These are phyloP conservation scores for Rhodocollybia butyracea DNA, from an alignment of 768 basidiomycete genomes.

Conservation along the genomic window DNA sequence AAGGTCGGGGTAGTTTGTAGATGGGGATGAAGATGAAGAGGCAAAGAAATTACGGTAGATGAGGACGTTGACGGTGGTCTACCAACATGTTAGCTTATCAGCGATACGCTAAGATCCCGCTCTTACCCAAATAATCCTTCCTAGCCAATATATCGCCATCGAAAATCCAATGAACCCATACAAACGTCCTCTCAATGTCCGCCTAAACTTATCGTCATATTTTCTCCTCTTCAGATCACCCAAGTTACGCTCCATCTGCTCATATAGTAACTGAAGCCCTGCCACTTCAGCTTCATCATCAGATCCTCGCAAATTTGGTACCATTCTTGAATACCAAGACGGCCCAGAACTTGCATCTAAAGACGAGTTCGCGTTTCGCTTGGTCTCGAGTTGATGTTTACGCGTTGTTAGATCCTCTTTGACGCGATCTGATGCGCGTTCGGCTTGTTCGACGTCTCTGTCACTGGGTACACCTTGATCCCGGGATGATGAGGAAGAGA, in stretches of 20 bases:
- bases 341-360: constrained; percentile 19
- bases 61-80: constrained; percentile 55
- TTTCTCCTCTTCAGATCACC: constrained; percentile 46
- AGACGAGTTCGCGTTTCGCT: constrained; percentile 13
- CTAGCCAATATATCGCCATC: constrained; percentile 67
- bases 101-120: not conserved
- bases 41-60: constrained; percentile 21
- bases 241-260: constrained; percentile 61
- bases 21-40: constrained; percentile 22
- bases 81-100: constrained; percentile 3
- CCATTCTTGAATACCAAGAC: constrained; percentile 49
- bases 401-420: constrained; percentile 52
- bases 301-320: constrained; percentile 44
- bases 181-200: constrained; percentile 53
- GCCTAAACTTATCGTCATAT: constrained; percentile 44
- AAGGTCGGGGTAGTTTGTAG: constrained; percentile 39
- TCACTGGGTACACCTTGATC: constrained; percentile 37
- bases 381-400: constrained; percentile 25
- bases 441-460: constrained; percentile 49
- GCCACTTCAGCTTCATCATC: constrained; percentile 49
- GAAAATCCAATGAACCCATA: constrained; percentile 42
- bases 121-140: constrained; percentile 61
- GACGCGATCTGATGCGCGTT: constrained; percentile 57
- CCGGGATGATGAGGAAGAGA: constrained; percentile 20
- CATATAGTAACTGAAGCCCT: constrained; percentile 65